These are phyloP conservation scores for Planoprotostelium fungivorum DNA, from an alignment of 78 protist species.

Conservation along the genomic window DNA sequence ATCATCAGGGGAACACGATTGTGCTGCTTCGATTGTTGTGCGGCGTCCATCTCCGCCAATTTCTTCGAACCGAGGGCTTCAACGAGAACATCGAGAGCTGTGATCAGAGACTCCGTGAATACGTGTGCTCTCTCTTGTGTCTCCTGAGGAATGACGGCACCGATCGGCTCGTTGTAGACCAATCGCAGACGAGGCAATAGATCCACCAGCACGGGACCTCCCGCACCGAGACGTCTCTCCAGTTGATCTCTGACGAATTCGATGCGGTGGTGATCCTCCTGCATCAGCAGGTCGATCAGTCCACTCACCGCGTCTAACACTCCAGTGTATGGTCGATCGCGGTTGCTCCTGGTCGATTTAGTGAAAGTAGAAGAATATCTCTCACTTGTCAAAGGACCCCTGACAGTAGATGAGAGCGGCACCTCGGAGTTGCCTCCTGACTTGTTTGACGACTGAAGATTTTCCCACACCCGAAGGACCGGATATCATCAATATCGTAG, in stretches of 20 bases:
- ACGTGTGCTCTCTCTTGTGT: not conserved
- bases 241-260: not conserved
- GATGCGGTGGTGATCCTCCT: not conserved
- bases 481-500: not conserved
- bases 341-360: not conserved
- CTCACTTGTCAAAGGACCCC: not conserved
- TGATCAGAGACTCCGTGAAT: not conserved
- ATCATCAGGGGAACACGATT: not conserved
- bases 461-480: not conserved
- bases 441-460: not conserved
- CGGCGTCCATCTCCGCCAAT: not conserved
- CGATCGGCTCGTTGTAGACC: not conserved
- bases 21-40: not conserved
- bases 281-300: not conserved
- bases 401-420: not conserved
- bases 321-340: not conserved
- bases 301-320: not conserved
- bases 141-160: not conserved
- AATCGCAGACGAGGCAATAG: not conserved
- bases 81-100: not conserved
- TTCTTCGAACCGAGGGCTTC: not conserved
- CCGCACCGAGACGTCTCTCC: not conserved
- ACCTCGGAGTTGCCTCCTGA: not conserved
- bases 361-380: not conserved
- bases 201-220: not conserved